Evolutionary conservation across 2,329 filamentous ascomycete genomes (phyloP).

Genomic region (Colletotrichum limetticola): DNA sequence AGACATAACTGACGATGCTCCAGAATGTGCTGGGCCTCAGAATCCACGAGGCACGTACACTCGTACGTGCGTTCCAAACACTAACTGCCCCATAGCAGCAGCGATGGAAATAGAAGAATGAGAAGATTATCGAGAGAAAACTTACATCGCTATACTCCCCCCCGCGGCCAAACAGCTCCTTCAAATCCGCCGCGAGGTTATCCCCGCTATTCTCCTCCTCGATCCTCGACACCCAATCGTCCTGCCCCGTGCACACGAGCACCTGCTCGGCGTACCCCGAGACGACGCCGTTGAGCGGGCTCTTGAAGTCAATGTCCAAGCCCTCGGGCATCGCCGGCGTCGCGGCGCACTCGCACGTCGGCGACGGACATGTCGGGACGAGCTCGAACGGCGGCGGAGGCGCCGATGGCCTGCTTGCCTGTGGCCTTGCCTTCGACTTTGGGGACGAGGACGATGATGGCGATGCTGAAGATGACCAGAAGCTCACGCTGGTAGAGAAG

Average conservation of each 20-base stretch:
- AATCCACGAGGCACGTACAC: not conserved
- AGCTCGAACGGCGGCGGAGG: conserved; percentile 50
- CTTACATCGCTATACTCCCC: conserved; percentile 75
- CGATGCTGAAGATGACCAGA: not conserved
- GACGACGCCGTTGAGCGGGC: conserved; percentile 80
- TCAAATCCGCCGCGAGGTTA: conserved; percentile 78
- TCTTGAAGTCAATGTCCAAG: conserved; percentile 79
- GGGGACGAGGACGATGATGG: not conserved
- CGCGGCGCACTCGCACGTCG: conserved; percentile 80
- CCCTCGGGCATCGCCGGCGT: conserved; percentile 72
- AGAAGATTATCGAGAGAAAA: conserved; percentile 32
- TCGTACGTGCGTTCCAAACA: not conserved
- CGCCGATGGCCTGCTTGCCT: conserved; percentile 5
- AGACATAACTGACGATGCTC: not conserved
- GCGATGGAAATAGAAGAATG: not conserved
- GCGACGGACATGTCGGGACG: conserved; percentile 73
- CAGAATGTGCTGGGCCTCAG: no score
- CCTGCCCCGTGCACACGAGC: conserved; percentile 81
- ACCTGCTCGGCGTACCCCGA: conserved; percentile 84
- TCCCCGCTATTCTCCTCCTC: conserved; percentile 80
- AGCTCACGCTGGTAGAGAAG: not conserved
- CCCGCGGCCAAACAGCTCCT: conserved; percentile 73
- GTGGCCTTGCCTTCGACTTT: not conserved
- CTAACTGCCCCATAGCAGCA: no score
- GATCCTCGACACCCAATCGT: conserved; percentile 85